A percentile compares a stretch with the other conserved stretches of the same genome.
These are phyloP conservation scores for Sporothrix globosa DNA, from an alignment of 2,329 filamentous ascomycete species.

Conservation along the genomic window DNA sequence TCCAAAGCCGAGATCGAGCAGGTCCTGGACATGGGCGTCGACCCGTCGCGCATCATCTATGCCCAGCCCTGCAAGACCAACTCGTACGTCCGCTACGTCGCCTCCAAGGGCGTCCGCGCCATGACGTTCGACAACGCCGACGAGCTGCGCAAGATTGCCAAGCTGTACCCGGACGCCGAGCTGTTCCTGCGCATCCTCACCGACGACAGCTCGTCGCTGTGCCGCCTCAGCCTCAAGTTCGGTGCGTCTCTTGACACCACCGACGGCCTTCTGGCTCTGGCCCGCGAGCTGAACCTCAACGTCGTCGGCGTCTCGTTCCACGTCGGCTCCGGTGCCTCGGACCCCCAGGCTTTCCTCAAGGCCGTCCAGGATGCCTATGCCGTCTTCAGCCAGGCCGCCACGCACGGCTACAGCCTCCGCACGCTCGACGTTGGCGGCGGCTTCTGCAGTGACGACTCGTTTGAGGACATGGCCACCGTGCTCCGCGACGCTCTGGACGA, in stretches of 20 bases:
- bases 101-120: slow-evolving; percentile 82
- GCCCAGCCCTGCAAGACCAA: slow-evolving; percentile 99
- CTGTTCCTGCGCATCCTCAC: slow-evolving; percentile 93
- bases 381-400: slow-evolving; percentile 83
- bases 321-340: slow-evolving; percentile 92
- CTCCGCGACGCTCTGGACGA: slow-evolving; percentile 79
- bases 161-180: slow-evolving; percentile 84
- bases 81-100: slow-evolving; percentile 92
- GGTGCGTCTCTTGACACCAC: slow-evolving; percentile 86
- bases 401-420: slow-evolving; percentile 77
- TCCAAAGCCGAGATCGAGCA: slow-evolving; percentile 97
- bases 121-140: slow-evolving; percentile 99
- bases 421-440: slow-evolving; percentile 94
- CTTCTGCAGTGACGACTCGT: slow-evolving; percentile 80
- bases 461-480: slow-evolving; percentile 84
- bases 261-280: slow-evolving; percentile 74
- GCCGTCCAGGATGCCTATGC: slow-evolving; percentile 85
- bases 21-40: slow-evolving; percentile 79
- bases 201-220: slow-evolving; percentile 92
- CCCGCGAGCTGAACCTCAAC: slow-evolving; percentile 80
- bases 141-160: slow-evolving; percentile 96
- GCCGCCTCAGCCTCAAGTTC: slow-evolving; percentile 96
- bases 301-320: slow-evolving; percentile 98
- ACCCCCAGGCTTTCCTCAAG: slow-evolving; percentile 87
- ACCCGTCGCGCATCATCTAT: slow-evolving; percentile 93